Percentiles rank a stretch among this genome's conserved stretches.
Conservation (phyloP, 2,329 filamentous ascomycete genomes). For the Celoporthe dispersa region DNA sequence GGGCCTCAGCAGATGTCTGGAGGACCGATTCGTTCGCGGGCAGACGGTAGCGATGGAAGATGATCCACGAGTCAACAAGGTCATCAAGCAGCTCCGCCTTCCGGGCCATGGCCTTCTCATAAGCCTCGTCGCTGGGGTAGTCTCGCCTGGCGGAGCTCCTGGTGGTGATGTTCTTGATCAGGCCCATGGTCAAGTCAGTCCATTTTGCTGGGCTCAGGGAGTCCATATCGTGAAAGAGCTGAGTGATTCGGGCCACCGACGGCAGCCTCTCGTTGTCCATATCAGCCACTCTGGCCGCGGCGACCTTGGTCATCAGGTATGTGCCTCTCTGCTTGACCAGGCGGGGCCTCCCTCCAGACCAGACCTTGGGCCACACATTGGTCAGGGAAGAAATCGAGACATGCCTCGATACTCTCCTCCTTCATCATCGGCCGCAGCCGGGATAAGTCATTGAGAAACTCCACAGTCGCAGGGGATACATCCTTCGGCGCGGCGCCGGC, state of each 20-base stretch:
- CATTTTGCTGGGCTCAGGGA: conserved; percentile 41
- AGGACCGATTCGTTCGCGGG: not conserved
- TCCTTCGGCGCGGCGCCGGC: not conserved
- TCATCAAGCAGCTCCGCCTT: conserved; percentile 43
- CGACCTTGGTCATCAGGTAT: conserved; percentile 39
- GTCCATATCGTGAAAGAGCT: conserved; percentile 41
- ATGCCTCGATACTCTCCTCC: conserved; percentile 29
- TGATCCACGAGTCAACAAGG: conserved; percentile 47
- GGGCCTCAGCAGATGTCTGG: conserved; percentile 29
- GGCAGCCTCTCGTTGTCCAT: conserved; percentile 40
- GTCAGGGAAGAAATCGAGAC: conserved; percentile 41
- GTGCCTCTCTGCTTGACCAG: conserved; percentile 34
- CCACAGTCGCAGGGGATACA: conserved; percentile 25
- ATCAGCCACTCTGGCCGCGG: conserved; percentile 39
- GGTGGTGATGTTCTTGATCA: conserved; percentile 40
- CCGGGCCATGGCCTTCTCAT: conserved; percentile 37
- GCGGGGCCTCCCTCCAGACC: conserved; percentile 33
- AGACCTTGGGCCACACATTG: conserved; percentile 29
- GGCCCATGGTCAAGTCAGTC: conserved; percentile 40
- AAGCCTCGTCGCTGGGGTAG: conserved; percentile 35
- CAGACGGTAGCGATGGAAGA: conserved; percentile 39
- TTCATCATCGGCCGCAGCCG: conserved; percentile 37
- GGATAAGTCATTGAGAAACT: conserved; percentile 37
- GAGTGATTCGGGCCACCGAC: conserved; percentile 44
- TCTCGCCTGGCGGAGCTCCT: conserved; percentile 35